Evolutionary conservation across 1,284 basidiomycete genomes (phyloP), one percentile per base, ranked within the genome.

Genomic region (Naganishia sp.): DNA sequence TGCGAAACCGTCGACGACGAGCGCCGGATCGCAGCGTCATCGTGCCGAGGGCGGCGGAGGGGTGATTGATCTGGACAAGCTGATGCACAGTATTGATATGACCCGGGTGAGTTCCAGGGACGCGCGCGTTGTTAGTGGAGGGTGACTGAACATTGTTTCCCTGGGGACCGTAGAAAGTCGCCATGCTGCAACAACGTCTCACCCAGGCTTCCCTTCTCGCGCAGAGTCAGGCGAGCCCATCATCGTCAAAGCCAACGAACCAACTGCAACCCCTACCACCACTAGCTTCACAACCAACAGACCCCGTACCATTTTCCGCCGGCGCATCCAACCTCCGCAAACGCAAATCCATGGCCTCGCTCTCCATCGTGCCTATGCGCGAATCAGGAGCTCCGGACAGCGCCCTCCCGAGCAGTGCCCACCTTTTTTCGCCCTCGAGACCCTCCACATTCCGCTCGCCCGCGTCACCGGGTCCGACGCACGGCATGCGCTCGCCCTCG

Each of bases 1-100:
- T 28, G 31, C 7, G 23, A 57, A 57, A 43, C 46, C 36, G 33
- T 21, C 10, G 21, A 21, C 48, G 48, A 49, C 16, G 21, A n/a
- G n/a, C 21, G 18, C 25, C 48, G 48, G 36, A 10, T 39, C 13
- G 36, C 36, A 39, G 36, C 36, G 13, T 39, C 36, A 7, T 13
- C 10, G 36, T 9, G 9, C 36, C 36, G 36, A 39, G 7, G 48
- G 48, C 48, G 6, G 36, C 36, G 33, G 28, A 6, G 59, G 45
- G 31, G 45, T 3, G 13, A 55, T 65, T 21, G 64, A 65, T 42
- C 11, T 53, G 25, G 64, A 65, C 23, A 65, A 52, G 39, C 55
- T 65, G 21, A 50, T 65, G 64, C 48, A 55, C n/a, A 65, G 55
- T 13, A 65, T 65, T 18, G 64, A 65, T 13, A 65, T 65, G 55